These are phyloP conservation scores for Paraphoma sp. DNA, from an alignment of 2,329 filamentous ascomycete genomes.

Conservation along the genomic window DNA sequence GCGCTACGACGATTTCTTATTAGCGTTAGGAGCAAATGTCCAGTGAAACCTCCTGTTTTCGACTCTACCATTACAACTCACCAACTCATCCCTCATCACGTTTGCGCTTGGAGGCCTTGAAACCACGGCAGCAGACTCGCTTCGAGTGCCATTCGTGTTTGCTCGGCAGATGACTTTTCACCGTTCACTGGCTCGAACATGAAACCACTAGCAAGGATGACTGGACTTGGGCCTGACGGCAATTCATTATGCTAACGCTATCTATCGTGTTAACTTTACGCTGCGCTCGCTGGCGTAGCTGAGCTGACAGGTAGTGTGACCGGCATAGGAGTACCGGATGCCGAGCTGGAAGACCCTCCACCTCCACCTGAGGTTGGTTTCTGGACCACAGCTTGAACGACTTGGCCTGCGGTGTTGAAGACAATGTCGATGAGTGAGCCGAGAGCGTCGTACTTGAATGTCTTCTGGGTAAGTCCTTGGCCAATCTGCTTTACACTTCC, in stretches of 20 bases:
- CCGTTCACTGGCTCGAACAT: no score
- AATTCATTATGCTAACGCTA: conserved; percentile 17
- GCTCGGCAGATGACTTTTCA: no score
- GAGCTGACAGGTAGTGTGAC: conserved; percentile 10
- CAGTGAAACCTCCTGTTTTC: no score
- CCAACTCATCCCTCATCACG: no score
- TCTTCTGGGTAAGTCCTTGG: conserved; percentile 57
- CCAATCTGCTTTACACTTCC: conserved; percentile 43
- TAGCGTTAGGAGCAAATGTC: no score
- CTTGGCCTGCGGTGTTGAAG: conserved; percentile 61
- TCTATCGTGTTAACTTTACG: neutral
- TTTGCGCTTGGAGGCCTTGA: no score
- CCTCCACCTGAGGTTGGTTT: conserved; percentile 33
- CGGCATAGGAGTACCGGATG: conserved; percentile 35
- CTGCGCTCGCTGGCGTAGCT: neutral
- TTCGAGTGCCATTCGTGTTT: no score
- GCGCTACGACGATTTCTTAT: no score
- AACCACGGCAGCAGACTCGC: no score
- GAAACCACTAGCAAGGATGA: neutral
- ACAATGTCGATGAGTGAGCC: conserved; percentile 62
- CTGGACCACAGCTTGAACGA: conserved; percentile 58
- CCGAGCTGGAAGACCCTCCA: conserved; percentile 20
- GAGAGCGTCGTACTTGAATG: conserved; percentile 59
- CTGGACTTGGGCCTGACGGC: neutral
- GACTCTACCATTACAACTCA: no score